A percentile compares a stretch with the other conserved stretches of the same genome.
Evolutionary conservation across 306 rosid genomes (phyloP).

Genomic region (Vigna nakashimae): DNA sequence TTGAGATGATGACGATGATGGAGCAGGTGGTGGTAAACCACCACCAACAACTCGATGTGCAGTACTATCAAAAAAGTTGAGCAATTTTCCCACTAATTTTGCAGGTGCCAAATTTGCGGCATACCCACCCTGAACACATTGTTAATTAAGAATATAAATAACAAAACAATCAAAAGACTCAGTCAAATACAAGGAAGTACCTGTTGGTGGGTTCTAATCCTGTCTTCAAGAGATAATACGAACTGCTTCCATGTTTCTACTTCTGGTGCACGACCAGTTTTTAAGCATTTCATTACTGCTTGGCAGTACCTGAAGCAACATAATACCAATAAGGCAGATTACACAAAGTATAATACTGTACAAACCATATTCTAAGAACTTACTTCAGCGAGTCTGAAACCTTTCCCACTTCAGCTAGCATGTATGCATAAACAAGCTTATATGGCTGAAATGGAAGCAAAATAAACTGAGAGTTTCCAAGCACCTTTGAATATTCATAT

Average conservation of each 20-base stretch:
- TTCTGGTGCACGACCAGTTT: constrained; percentile 89
- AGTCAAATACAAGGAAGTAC: constrained; percentile 47
- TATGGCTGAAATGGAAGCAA: constrained; percentile 90
- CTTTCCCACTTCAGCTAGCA: constrained; percentile 96
- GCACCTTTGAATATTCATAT: constrained; percentile 90
- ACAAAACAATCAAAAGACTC: constrained; percentile 29
- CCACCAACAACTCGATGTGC: constrained; percentile 98
- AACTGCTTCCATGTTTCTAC: constrained; percentile 87
- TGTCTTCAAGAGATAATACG: constrained; percentile 83
- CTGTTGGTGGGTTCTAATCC: constrained; percentile 90
- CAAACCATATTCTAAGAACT: constrained; percentile 51
- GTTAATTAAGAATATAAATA: constrained; percentile 22
- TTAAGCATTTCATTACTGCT: constrained; percentile 73
- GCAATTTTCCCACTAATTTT: constrained; percentile 86
- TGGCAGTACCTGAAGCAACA: constrained; percentile 78
- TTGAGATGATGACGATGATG: constrained; percentile 58
- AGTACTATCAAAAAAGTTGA: constrained; percentile 87
- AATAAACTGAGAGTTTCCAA: constrained; percentile 92
- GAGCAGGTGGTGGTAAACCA: constrained; percentile 86
- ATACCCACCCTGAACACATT: constrained; percentile 79
- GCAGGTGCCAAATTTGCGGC: constrained; percentile 79
- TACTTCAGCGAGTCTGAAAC: constrained; percentile 92
- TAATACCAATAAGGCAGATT: constrained; percentile 32
- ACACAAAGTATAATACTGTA: constrained; percentile 14
- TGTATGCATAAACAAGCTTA: constrained; percentile 88